Evolutionary conservation across 2,329 filamentous ascomycete species (phyloP).

Genomic region (Neurospora crassa): DNA sequence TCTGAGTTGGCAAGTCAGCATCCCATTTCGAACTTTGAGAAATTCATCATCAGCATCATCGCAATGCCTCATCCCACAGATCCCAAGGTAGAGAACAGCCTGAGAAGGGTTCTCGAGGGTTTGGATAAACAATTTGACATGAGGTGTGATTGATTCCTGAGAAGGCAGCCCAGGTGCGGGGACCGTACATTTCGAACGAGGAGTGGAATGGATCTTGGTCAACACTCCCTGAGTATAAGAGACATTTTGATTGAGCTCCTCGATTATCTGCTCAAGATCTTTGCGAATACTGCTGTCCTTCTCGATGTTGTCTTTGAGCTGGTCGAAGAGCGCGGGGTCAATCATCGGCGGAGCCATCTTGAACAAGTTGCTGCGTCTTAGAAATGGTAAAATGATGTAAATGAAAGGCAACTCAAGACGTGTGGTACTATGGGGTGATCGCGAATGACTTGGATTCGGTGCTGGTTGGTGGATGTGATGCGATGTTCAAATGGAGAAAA

Average conservation of each 20-base stretch:
- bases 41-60: background rate
- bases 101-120: background rate
- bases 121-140: slow-evolving; percentile 14
- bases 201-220: slow-evolving; percentile 82
- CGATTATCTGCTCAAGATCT: slow-evolving; percentile 70
- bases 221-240: slow-evolving; percentile 73
- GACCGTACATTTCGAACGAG: slow-evolving; percentile 42
- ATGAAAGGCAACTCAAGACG: background rate
- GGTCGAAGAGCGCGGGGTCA: slow-evolving; percentile 75
- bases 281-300: slow-evolving; percentile 77
- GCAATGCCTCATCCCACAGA: background rate
- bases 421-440: background rate
- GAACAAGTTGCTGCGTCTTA: background rate
- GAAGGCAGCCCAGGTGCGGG: background rate
- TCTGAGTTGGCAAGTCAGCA: slow-evolving; percentile 37
- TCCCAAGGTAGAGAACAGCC: no score
- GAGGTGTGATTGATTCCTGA: background rate
- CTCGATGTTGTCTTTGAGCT: slow-evolving; percentile 82
- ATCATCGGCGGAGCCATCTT: slow-evolving; percentile 40
- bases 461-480: background rate
- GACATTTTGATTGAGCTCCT: slow-evolving; percentile 74
- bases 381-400: background rate
- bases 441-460: background rate
- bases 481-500: background rate
- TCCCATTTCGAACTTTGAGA: background rate